Conservation (phyloP, 805 yeast genomes). For the Grigorovia jiainica region DNA sequence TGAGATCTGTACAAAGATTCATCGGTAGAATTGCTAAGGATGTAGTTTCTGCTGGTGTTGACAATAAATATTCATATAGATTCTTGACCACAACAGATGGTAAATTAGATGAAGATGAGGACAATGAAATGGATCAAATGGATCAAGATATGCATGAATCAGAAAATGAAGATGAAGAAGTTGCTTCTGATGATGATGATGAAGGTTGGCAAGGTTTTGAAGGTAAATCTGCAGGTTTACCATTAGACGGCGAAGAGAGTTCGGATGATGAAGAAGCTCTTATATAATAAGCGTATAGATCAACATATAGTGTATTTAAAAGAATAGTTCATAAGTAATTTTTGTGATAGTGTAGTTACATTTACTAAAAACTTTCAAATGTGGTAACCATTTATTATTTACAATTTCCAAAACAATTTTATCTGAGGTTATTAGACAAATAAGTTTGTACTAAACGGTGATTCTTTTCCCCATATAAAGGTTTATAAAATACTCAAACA, state of each 20-base stretch:
- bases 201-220: slow-evolving; percentile 30
- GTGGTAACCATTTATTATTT: too few species aligned
- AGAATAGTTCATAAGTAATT: neutral
- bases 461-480: too few species aligned
- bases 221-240: slow-evolving; percentile 19
- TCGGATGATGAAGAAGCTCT: slow-evolving; percentile 21
- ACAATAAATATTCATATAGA: slow-evolving; percentile 44
- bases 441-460: too few species aligned
- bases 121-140: slow-evolving; percentile 24
- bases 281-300: neutral
- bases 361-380: too few species aligned
- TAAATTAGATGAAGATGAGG: slow-evolving; percentile 19
- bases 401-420: too few species aligned
- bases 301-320: neutral
- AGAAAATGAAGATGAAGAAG: slow-evolving; percentile 16
- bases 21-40: slow-evolving; percentile 67
- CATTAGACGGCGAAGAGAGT: slow-evolving; percentile 17
- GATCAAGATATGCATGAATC: slow-evolving; percentile 25
- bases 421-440: too few species aligned
- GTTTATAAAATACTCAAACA: too few species aligned
- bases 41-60: slow-evolving; percentile 44
- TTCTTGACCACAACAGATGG: slow-evolving; percentile 37
- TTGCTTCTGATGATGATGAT: slow-evolving; percentile 28
- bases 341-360: too few species aligned
- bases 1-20: slow-evolving; percentile 68